Base-by-base conservation (phyloP, 1,284 basidiomycete species). In the Ceratobasidium sp. region DNA sequence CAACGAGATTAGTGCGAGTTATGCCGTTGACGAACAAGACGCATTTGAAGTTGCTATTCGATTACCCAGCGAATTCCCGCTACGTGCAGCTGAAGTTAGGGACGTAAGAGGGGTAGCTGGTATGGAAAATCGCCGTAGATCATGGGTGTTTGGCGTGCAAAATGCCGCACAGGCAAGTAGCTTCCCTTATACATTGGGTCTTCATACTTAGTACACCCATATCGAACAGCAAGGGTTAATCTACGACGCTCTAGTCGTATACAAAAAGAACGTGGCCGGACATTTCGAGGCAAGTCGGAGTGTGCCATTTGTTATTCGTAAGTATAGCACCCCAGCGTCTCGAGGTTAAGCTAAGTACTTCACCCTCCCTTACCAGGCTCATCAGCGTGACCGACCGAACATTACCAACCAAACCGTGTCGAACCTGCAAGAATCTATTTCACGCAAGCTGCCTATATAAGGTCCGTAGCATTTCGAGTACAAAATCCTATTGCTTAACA, bases 271-370 rank as follows among this genome's bases (percentile, higher is more conserved):
- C 75, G 93, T 95, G 40, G 84, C 87, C 0, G 83, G 92, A 35
- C 93, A 97, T 78, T 98, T 98, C 75, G 93, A 95, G 73, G 95
- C 10, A 91, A 95, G 75, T 91, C 92, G 7, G 93, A 96, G 75
- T 96, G 97, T 79, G 89, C 95, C 1, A 97, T 97, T 75, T 96
- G 93, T 75, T 96, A 95, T 77, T 94, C 92, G 91, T 94, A 77
- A 75, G 89, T 82, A 3, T n/a, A 54, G 1, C 10, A 49, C 7
- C 38, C 35, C 22, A 13, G n/a, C 20, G 13, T 13, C n/a, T n/a
- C 20, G 13, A 29, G n/a, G 12, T 25, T 15, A 1, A 31, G 22
- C 15, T 10, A 31, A 42, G 17, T 32, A 35, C n/a, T 6, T 20
- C 38, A 34, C 25, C 35, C 43, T 20, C 79, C 7, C 8, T 32